These are phyloP conservation scores for Chlorella sp. DNA, from an alignment of 139 green algal species.

Conservation along the genomic window DNA sequence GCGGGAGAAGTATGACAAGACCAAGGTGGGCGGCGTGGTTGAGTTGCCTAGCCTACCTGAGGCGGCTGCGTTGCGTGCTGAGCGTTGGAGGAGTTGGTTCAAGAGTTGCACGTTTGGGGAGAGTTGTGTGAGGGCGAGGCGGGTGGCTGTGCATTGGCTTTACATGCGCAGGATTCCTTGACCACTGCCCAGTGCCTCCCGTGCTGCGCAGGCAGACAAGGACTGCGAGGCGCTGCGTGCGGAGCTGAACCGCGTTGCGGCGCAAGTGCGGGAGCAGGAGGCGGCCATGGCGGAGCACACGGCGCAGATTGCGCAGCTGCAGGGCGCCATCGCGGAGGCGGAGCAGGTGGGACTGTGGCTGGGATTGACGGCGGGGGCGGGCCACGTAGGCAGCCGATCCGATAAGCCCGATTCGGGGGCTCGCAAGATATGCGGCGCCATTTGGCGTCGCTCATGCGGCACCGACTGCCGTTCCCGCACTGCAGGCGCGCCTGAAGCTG, in stretches of 20 bases:
- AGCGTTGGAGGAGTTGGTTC: too few relatives aligned
- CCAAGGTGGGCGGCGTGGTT: constrained; percentile 63
- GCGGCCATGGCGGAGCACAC: constrained; percentile 65
- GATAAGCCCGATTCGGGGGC: too few relatives aligned
- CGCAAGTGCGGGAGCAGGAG: constrained; percentile 71
- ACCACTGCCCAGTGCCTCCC: not conserved
- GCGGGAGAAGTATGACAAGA: constrained; percentile 93
- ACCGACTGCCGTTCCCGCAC: not conserved
- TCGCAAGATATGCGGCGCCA: too few relatives aligned
- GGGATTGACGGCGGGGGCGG: too few relatives aligned
- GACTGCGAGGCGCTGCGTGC: constrained; percentile 86
- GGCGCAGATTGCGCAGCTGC: constrained; percentile 84
- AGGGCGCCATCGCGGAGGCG: constrained; percentile 85
- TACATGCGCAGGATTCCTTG: not conserved
- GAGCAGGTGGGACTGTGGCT: constrained; percentile 47
- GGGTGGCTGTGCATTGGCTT: not conserved
- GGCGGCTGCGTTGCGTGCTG: too few relatives aligned
- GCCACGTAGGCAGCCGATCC: too few relatives aligned
- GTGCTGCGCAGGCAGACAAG: constrained; percentile 77
- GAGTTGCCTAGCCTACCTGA: too few relatives aligned
- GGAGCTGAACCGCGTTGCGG: constrained; percentile 67
- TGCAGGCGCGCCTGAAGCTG: constrained; percentile 77
- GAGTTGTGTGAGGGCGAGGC: not conserved
- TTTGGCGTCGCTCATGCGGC: not conserved
- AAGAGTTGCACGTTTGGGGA: not conserved